Evolutionary conservation across 2,329 filamentous ascomycete genomes (phyloP).

Genomic region (Aspergillus sp.): DNA sequence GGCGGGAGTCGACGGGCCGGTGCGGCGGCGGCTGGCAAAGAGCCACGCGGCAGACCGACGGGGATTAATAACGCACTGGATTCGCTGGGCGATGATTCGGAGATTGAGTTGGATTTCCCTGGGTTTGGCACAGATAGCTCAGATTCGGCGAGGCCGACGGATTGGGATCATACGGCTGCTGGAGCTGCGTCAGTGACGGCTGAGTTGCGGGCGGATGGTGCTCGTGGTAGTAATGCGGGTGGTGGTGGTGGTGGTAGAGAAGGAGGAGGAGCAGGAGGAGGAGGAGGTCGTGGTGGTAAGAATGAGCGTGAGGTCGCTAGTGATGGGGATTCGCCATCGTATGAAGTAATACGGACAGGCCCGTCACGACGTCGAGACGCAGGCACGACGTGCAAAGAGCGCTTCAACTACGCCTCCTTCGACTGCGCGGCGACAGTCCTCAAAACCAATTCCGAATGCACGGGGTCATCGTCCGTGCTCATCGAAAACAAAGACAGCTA

Average conservation of each 20-base stretch:
- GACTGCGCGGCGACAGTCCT: constrained; percentile 90
- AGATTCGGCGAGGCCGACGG: constrained; percentile 11
- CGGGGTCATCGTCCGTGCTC: constrained; percentile 79
- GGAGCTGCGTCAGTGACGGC: constrained; percentile 25
- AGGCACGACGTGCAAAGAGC: constrained; percentile 93
- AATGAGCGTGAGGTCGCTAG: too few species aligned
- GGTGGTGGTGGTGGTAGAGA: constrained; percentile 5
- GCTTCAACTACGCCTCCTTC: constrained; percentile 95
- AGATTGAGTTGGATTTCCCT: constrained; percentile 68
- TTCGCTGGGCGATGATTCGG: constrained; percentile 74
- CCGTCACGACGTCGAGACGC: constrained; percentile 76
- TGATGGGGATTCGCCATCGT: constrained; percentile 25
- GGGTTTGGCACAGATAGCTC: constrained; percentile 43
- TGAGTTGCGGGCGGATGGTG: constrained; percentile 8
- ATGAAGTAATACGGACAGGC: constrained; percentile 43
- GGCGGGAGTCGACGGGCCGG: constrained; percentile 45
- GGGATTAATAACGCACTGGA: constrained; percentile 63
- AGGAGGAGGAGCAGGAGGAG: constrained; percentile 16
- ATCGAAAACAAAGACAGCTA: constrained; percentile 98
- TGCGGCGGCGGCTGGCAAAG: constrained; percentile 41
- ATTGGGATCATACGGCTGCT: constrained; percentile 25
- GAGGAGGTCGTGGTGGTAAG: constrained; percentile 2
- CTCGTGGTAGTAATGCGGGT: constrained; percentile 16
- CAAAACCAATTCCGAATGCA: constrained; percentile 79
- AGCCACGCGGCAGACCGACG: constrained; percentile 41